Base-by-base conservation (phyloP, 306 rosid genomes). In the Ziziphus jujuba region DNA sequence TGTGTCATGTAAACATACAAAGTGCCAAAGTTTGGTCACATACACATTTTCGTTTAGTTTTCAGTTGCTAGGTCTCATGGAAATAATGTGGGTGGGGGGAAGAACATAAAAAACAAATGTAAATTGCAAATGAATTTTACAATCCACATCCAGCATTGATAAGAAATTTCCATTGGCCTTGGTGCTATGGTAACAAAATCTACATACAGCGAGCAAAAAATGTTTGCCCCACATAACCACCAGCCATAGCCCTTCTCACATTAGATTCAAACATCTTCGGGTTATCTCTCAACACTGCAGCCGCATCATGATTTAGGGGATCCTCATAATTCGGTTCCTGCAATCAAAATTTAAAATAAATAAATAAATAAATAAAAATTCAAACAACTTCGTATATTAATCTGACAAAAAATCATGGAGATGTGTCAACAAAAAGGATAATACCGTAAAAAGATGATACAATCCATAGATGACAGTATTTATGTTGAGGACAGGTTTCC, bases 401-500 rank as follows among this genome's bases (percentile, higher is more conserved):
- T 7, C 38, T 34, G 59, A 34, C 21, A 53, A 25, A 51, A 16
- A 34, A 59, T 35, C 17, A 16, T 3, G 61, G 49, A 44, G 44
- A 55, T 49, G 48, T 25, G 54, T 12, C 13, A 16, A 63, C 11
- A 14, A 31, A 43, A 20, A 7, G 34, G 28, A 53, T 63, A 28
- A 22, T 89, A 92, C 95, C 81, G 93, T 85, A 79, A 89, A 92
- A 57, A 92, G 89, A 86, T 92, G 97, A 78, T 79, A 87, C 77
- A 92, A 74, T 73, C 98, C 98, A 70, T 92, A 89, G 54, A 92
- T 83, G 43, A 92, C 59, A 7, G 95, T 87, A 82, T 89, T 92
- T 56, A 92, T 87, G 54, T 86, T 92, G 48, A 92, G 92, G 47
- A 92, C 95, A 76, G 98, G 98, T 76, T 92, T 92, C 98, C 98